phyloP scores from a whole-genome alignment of 2,329 filamentous ascomycete species.

The Huntiella savannae region DNA sequence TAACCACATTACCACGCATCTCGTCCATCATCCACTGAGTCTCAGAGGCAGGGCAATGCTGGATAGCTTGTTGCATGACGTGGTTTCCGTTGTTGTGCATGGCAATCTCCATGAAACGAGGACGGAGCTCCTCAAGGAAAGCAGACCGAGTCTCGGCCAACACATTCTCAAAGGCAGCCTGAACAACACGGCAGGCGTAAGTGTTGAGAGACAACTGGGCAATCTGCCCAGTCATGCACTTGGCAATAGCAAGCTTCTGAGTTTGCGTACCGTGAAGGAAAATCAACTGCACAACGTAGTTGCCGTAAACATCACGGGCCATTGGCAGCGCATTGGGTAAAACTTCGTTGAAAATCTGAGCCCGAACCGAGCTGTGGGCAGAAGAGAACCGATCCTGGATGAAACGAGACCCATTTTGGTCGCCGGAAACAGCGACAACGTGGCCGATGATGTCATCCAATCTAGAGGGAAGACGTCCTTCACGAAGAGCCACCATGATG shows the following conservation, averaged over 20 bases:
- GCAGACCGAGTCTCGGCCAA: constrained; percentile 78
- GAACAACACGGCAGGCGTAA: constrained; percentile 89
- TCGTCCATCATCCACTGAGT: constrained; percentile 73
- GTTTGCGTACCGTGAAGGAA: constrained; percentile 89
- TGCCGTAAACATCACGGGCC: constrained; percentile 94
- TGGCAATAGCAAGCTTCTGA: constrained; percentile 74
- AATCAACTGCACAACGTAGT: constrained; percentile 95
- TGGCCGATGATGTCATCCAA: constrained; percentile 60
- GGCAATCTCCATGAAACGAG: constrained; percentile 56
- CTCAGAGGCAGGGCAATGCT: constrained; percentile 56
- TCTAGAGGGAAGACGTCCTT: too few species aligned
- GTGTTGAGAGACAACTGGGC: constrained; percentile 64
- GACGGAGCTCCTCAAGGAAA: constrained; percentile 66
- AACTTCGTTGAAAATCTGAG: constrained; percentile 75
- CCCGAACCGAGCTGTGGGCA: constrained; percentile 91
- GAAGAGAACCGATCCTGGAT: constrained; percentile 84
- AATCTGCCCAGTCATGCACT: constrained; percentile 74
- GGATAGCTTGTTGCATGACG: constrained; percentile 85
- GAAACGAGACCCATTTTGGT: constrained; percentile 88
- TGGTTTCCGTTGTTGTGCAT: constrained; percentile 89
- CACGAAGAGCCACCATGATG: background rate
- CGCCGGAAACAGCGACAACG: constrained; percentile 85
- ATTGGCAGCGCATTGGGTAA: constrained; percentile 66
- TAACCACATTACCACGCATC: constrained; percentile 55
- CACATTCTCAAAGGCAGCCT: constrained; percentile 86